Base-by-base conservation (phyloP, 2,329 filamentous ascomycete species). In the Aspergillus nomiae region DNA sequence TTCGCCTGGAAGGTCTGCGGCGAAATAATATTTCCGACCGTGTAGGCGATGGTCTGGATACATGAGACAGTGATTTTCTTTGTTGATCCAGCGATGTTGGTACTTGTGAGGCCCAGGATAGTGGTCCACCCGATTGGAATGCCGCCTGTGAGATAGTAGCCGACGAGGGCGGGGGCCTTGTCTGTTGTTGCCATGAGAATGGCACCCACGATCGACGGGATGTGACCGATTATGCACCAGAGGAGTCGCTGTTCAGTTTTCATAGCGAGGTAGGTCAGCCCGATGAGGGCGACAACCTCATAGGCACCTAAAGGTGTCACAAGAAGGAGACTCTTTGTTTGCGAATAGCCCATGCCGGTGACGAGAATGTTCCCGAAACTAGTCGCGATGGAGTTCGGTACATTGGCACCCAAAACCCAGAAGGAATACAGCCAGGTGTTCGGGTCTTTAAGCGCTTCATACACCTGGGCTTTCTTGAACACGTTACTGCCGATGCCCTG, bases 1-100 rank as follows among this genome's bases (percentile, higher is more conserved):
- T 71, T 70, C 8, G 72, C 69, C 62, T 77, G 76, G 64, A 82
- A 82, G 0, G 77, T 81, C 59, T 80, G 78, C 1, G 78, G 79
- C 0, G 73, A 75, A 55, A 81, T 80, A 60, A 81, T 80, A 59
- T 81, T 81, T 21, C 78, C 79, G 11, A 80, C 71, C 0, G 73
- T 76, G 59, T 79, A 78, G 2, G 73, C 73, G n/a, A 78, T 74
- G 4, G 72, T 73, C 21, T 73, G 69, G 62, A 77, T 72, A n/a
- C 69, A 71, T 10, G 71, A 70, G 9, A 77, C 74, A 7, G 75
- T 77, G 14, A 76, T 68, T 56, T 78, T 78, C 69, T 78, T 77
- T 0, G 76, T 78, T 4, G 71, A 77, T 9, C 76, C 76, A 1
- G 74, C 74, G 5, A 76, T 70, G 46, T 78, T 77, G n/a, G 71